Evolutionary conservation across 768 basidiomycete species (phyloP).

Genomic region (Tephrocybe sp.): DNA sequence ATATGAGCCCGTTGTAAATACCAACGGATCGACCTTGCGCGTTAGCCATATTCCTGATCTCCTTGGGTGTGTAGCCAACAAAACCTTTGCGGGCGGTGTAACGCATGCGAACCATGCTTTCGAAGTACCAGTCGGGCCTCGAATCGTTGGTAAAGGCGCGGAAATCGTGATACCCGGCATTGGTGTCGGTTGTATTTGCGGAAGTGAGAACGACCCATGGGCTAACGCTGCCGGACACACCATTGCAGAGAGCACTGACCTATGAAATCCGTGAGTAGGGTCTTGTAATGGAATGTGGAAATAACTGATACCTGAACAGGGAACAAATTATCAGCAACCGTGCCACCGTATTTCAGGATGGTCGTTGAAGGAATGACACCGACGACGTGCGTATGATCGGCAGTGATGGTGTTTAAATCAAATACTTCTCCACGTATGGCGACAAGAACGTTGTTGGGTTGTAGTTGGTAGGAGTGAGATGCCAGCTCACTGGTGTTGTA

Average conservation of each 20-base stretch:
- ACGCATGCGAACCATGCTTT: conserved; percentile 91
- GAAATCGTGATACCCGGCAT: conserved; percentile 94
- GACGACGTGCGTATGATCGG: conserved; percentile 65
- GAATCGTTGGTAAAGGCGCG: conserved; percentile 84
- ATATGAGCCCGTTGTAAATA: conserved; percentile 85
- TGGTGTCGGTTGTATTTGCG: conserved; percentile 70
- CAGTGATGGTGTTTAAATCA: conserved; percentile 68
- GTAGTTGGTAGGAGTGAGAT: conserved; percentile 58
- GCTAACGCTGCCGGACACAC: conserved; percentile 73
- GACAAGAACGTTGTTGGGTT: conserved; percentile 75
- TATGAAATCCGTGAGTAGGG: conserved; percentile 22
- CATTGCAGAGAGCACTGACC: conserved; percentile 94
- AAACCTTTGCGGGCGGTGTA: conserved; percentile 88
- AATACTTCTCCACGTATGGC: conserved; percentile 94
- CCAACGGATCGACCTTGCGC: conserved; percentile 58
- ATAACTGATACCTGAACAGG: conserved; percentile 76
- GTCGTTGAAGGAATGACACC: conserved; percentile 72
- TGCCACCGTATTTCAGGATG: conserved; percentile 82
- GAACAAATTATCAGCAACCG: conserved; percentile 73
- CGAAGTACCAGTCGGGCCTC: conserved; percentile 97
- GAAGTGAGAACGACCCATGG: conserved; percentile 80
- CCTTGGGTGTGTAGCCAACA: conserved; percentile 76
- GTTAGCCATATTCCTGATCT: conserved; percentile 69
- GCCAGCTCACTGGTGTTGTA: conserved; percentile 77
- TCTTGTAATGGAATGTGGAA: background rate